Evolutionary conservation across 192 early-diverging fungal genomes (phyloP), one percentile per base, ranked within the genome.

Genomic region (Coemansia sp.): DNA sequence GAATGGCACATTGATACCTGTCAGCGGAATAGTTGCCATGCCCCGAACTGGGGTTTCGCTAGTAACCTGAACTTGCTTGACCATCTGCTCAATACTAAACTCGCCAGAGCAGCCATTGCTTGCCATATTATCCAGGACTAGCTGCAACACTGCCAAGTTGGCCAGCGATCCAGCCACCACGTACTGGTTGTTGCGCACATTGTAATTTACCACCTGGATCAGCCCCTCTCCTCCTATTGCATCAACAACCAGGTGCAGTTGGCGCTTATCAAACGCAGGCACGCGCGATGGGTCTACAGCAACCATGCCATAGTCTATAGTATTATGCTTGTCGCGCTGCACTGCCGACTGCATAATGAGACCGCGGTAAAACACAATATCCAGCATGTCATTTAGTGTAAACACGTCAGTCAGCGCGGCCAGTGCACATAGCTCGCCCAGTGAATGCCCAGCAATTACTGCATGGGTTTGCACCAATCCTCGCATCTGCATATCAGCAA

Each of bases 331-430:
- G 56, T 95, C 90, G 51, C 94, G 89, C 51, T 85, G 73, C 6
- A 98, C 94, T 29, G 94, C 92, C 29, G 89, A 85, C 84, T 97
- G 95, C 95, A 97, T 97, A 20, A 94, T 91, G 88, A 95, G 89
- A 65, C 95, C 95, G 67, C 95, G 90, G 82, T 92, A 97, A 75
- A 97, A 96, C 16, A 88, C 89, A 50, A 97, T 87, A 60, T 95
- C 95, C 43, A 94, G 86, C 8, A 94, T 61, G 22, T 88, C 82
- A 59, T 95, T 90, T 41, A 95, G 82, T 1, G 87, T 80, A 11
- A 98, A 78, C 0, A 95, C 84, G 61, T 92, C 85, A 54, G 88
- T 89, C 41, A 96, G 82, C 10, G 94, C 78, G 1, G 90, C 86
- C 45, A 98, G 74, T 39, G 90, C 93, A 54, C 91, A 88, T 61